Base-by-base conservation (phyloP, 1,284 basidiomycete genomes). In the Moesziomyces globuligerus region DNA sequence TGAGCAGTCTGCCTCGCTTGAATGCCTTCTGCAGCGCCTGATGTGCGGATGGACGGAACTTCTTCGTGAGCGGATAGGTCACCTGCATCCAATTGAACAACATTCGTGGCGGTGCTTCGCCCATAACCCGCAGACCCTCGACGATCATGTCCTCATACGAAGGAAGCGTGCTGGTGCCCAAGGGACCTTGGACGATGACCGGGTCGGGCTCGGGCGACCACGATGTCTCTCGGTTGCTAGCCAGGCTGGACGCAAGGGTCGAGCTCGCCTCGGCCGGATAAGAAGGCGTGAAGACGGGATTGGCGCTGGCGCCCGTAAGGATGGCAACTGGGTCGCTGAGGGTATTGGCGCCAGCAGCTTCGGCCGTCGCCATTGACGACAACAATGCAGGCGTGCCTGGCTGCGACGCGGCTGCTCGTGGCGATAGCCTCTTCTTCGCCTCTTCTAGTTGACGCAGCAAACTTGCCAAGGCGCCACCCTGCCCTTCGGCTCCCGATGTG, bases 1-100 rank as follows among this genome's bases (percentile, higher is more conserved):
- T 81, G 39, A 76, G 69, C 43, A 81, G 58, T 21, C 78, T 64
- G n/a, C 77, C 78, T 11, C 78, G 74, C 49, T 80, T 80, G 40
- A 72, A 73, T 17, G 80, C 78, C 48, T 80, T 81, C 43, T 80
- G 76, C 20, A 81, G 46, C 3, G 80, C 78, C 53, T 81, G 80
- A 25, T 74, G 74, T 6, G 80, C 80, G 4, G 80, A 81, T 7
- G 80, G 75, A 11, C 77, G 74, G 53, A 81, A 81, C 62, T 79
- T 81, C 38, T 78, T 78, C 54, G 64, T 75, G 32, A 81, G 69
- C 18, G 76, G 76, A 25, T 81, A 80, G 13, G 74, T 72, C 29
- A 69, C 71, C 61, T 71, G 70, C 75, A 77, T 79, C 75, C 75
- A 79, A 47, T 75, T 72, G 53, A 74, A 77, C 6, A 78, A 66